Evolutionary conservation across 2,329 filamentous ascomycete genomes (phyloP).

Genomic region (Gaeumannomyces tritici): DNA sequence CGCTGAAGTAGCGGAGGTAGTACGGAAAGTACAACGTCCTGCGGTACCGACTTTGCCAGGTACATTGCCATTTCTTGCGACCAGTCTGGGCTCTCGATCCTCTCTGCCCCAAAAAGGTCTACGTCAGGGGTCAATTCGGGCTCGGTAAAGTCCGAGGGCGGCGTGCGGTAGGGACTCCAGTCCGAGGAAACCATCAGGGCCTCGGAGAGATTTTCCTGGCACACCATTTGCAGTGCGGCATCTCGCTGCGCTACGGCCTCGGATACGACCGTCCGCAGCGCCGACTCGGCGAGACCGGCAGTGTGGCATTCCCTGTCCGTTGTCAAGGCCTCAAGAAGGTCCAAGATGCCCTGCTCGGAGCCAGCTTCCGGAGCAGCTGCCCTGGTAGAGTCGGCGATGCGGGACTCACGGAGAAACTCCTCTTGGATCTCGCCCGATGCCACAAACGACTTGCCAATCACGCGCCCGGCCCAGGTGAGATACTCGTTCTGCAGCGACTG

Average conservation of each 20-base stretch:
- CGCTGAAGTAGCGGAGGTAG: conserved; percentile 56
- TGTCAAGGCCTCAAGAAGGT: conserved; percentile 51
- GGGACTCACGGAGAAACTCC: conserved; percentile 51
- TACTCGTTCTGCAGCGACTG: conserved; percentile 57
- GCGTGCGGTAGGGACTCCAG: conserved; percentile 46
- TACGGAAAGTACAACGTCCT: conserved; percentile 60
- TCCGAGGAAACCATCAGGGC: conserved; percentile 43
- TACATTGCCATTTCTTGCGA: conserved; percentile 49
- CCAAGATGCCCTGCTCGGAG: conserved; percentile 56
- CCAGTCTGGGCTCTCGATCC: conserved; percentile 45
- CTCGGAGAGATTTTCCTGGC: conserved; percentile 40
- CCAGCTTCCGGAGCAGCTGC: conserved; percentile 26
- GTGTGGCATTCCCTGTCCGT: conserved; percentile 44
- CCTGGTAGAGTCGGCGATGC: conserved; percentile 38
- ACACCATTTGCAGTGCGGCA: conserved; percentile 37
- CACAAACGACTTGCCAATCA: conserved; percentile 76
- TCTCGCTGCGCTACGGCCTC: conserved; percentile 38
- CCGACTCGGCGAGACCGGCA: conserved; percentile 51
- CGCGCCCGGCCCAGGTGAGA: conserved; percentile 74
- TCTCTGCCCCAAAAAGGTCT: conserved; percentile 23
- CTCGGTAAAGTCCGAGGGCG: conserved; percentile 39
- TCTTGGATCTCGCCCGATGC: conserved; percentile 59
- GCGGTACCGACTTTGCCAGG: conserved; percentile 47
- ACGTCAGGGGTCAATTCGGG: conserved; percentile 16
- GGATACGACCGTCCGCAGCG: conserved; percentile 46